Conservation (phyloP, 208 protist species). For the Porcisia deanei region DNA sequence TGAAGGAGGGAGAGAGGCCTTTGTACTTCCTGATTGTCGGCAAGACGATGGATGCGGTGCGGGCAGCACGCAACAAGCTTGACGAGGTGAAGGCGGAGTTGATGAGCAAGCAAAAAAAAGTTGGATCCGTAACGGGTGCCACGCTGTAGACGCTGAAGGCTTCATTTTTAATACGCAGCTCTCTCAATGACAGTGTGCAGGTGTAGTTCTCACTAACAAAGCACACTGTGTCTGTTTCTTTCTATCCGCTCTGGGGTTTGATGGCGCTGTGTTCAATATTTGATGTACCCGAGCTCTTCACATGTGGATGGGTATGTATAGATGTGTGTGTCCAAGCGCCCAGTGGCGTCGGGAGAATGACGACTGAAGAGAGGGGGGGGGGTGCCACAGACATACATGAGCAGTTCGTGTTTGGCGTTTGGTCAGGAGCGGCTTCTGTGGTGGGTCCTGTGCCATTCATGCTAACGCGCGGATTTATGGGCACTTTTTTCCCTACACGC, state of each 20-base stretch:
- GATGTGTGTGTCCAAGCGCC: slow-evolving; percentile 6
- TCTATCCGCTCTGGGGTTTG: background rate
- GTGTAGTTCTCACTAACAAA: background rate
- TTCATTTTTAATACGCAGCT: background rate
- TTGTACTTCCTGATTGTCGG: slow-evolving; percentile 84
- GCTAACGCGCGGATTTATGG: no score
- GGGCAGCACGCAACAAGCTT: slow-evolving; percentile 55
- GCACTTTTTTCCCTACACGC: background rate
- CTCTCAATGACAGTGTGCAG: background rate
- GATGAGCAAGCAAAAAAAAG: slow-evolving; percentile 48
- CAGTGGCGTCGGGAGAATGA: background rate
- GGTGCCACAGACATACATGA: background rate
- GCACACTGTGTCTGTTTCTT: background rate
- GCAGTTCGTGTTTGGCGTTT: background rate
- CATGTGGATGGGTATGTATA: background rate
- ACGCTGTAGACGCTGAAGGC: slow-evolving; percentile 20
- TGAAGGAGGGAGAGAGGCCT: slow-evolving; percentile 79
- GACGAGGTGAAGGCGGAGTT: slow-evolving; percentile 68
- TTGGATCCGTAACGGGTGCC: slow-evolving; percentile 56
- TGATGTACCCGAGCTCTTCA: background rate
- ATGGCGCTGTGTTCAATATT: background rate
- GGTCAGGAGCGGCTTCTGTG: background rate
- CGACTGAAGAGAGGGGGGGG: background rate
- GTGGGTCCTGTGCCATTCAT: background rate
- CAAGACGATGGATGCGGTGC: slow-evolving; percentile 68